These are phyloP conservation scores for Thermoascus crustaceus DNA, from an alignment of 2,329 filamentous ascomycete genomes.

Conservation along the genomic window DNA sequence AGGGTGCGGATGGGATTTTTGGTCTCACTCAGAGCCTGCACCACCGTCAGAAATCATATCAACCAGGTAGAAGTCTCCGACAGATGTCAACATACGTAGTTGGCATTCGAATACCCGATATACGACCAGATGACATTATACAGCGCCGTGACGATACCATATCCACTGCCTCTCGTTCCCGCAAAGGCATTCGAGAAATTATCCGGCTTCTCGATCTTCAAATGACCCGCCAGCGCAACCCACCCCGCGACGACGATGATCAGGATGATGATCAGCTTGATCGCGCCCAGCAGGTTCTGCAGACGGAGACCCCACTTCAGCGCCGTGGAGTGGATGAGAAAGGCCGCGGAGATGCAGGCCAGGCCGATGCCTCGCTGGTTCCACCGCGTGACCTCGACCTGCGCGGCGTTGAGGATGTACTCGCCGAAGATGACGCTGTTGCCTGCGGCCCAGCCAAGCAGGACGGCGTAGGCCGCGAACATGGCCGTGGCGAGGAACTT, in stretches of 20 bases:
- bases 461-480: slow-evolving; percentile 44
- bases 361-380: slow-evolving; percentile 44
- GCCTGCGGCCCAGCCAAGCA: slow-evolving; percentile 45
- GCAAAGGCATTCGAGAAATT: slow-evolving; percentile 33
- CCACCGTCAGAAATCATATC: slow-evolving; percentile 9
- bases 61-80: background rate
- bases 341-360: slow-evolving; percentile 40
- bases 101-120: slow-evolving; percentile 53
- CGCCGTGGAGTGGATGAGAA: slow-evolving; percentile 41
- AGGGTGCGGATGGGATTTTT: slow-evolving; percentile 51
- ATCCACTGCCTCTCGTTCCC: slow-evolving; percentile 28
- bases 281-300: slow-evolving; percentile 42
- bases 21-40: slow-evolving; percentile 45
- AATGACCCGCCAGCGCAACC: slow-evolving; percentile 33
- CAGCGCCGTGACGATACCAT: slow-evolving; percentile 50
- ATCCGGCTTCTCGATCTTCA: slow-evolving; percentile 28
- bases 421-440: slow-evolving; percentile 47
- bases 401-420: slow-evolving; percentile 43
- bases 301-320: slow-evolving; percentile 41
- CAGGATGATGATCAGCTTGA: slow-evolving; percentile 44
- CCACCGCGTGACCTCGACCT: slow-evolving; percentile 37
- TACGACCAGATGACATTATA: slow-evolving; percentile 57
- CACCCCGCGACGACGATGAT: slow-evolving; percentile 39
- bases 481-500: slow-evolving; percentile 47
- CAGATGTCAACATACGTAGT: slow-evolving; percentile 41